phyloP scores from a whole-genome alignment of 192 early-diverging fungal species.

The Obelidium mucronatum region DNA sequence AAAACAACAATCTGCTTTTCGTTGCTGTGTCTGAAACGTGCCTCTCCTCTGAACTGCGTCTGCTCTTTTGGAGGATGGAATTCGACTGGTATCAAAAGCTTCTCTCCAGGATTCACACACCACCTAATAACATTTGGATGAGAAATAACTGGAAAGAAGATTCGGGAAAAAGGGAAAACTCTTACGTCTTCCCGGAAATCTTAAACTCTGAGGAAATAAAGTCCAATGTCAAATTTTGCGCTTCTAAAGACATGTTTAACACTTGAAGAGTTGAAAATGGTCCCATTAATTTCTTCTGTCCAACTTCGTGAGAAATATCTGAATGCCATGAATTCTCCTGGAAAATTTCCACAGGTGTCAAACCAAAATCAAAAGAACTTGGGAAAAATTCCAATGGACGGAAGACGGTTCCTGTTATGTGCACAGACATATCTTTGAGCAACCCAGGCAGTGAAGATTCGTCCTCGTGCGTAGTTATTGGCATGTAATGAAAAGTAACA shows the following conservation, averaged over 20 bases:
- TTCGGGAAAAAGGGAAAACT: not conserved
- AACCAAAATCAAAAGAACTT: constrained; percentile 59
- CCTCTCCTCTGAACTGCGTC: constrained; percentile 63
- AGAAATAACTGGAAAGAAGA: not conserved
- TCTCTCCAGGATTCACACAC: constrained; percentile 59
- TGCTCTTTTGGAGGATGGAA: constrained; percentile 69
- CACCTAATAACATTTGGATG: constrained; percentile 43
- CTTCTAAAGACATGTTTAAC: constrained; percentile 62
- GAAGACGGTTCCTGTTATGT: constrained; percentile 52
- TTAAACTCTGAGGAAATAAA: constrained; percentile 58
- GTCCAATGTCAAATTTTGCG: constrained; percentile 60
- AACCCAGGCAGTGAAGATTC: constrained; percentile 17
- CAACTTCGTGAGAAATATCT: constrained; percentile 24
- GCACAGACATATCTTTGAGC: constrained; percentile 48
- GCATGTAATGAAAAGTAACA: constrained; percentile 59
- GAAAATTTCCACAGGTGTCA: constrained; percentile 55
- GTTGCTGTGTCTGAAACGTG: constrained; percentile 61
- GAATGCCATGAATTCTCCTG: constrained; percentile 31
- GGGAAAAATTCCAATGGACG: constrained; percentile 61
- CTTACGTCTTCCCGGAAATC: constrained; percentile 51
- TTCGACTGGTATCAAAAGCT: constrained; percentile 59
- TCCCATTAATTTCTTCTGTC: constrained; percentile 24
- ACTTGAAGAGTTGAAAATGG: constrained; percentile 45
- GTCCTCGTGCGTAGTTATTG: constrained; percentile 58
- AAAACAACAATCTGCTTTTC: constrained; percentile 51